Evolutionary conservation across 2,329 filamentous ascomycete genomes (phyloP).

Genomic region (Thelonectria discophora): DNA sequence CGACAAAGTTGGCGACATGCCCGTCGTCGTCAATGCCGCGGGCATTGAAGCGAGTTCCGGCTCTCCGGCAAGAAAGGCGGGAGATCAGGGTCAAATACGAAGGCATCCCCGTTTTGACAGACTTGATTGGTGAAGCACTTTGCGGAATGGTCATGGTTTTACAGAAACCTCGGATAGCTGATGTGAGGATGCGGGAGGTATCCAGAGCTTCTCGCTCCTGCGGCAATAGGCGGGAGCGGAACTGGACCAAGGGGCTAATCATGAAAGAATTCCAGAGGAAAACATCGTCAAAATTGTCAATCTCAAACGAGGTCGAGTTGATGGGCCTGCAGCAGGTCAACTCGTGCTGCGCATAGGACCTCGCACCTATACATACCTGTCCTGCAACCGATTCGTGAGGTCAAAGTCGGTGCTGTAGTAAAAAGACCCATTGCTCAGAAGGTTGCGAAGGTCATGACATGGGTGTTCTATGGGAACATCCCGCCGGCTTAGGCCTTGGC

Average conservation of each 20-base stretch:
- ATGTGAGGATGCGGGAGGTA: slow-evolving; percentile 86
- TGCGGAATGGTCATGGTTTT: slow-evolving; percentile 86
- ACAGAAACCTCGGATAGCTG: slow-evolving; percentile 92
- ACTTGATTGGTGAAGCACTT: slow-evolving; percentile 74
- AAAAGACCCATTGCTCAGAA: slow-evolving; percentile 92
- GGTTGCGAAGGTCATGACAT: slow-evolving; percentile 88
- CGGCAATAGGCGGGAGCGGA: slow-evolving; percentile 80
- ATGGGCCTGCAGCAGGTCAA: slow-evolving; percentile 63
- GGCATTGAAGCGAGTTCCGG: slow-evolving; percentile 96
- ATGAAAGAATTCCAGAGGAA: slow-evolving; percentile 99
- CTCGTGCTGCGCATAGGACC: neutral
- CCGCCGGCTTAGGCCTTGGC: slow-evolving; percentile 64
- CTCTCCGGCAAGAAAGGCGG: slow-evolving; percentile 86
- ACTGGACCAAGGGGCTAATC: slow-evolving; percentile 91
- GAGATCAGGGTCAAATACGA: slow-evolving; percentile 91
- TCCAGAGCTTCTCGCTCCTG: slow-evolving; percentile 84
- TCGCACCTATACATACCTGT: slow-evolving; percentile 64
- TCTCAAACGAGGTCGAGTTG: slow-evolving; percentile 82
- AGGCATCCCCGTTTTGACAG: slow-evolving; percentile 74
- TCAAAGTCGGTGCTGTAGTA: slow-evolving; percentile 99
- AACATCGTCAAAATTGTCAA: slow-evolving; percentile 90
- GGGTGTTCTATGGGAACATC: slow-evolving; percentile 84
- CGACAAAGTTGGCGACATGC: slow-evolving; percentile 98
- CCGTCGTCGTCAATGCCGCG: slow-evolving; percentile 97
- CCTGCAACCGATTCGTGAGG: slow-evolving; percentile 89